Evolutionary conservation across 2,329 filamentous ascomycete species (phyloP), one percentile per base, ranked within the genome.

Genomic region (Aspergillus awamori): DNA sequence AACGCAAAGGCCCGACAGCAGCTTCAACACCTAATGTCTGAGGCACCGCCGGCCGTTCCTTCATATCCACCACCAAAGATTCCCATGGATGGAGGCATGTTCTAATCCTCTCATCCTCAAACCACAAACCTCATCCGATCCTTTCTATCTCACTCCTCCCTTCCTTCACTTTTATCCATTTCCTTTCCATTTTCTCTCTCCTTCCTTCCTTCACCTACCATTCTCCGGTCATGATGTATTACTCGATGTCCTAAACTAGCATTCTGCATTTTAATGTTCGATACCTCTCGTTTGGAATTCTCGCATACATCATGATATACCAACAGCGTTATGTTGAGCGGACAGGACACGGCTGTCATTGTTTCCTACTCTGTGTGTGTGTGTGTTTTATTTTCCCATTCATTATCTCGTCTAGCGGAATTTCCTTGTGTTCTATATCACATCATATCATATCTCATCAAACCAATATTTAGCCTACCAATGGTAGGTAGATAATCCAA

Each of bases 1-100:
- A 78, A 81, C 55, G 75, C 74, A 6, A 76, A 75, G 51, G 78
- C 80, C n/a, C 72, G 79, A 28, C 77, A 80, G 59, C 77, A 79
- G 57, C 69, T 73, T 15, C 70, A 77, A 62, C 26, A 28, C 15
- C 26, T 51, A 64, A 70, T 53, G 67, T 67, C 5, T 24, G 57
- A 22, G 45, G 67, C 66, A 51, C 63, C 69, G 3, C 72, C 75
- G 2, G 70, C 73, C 13, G 59, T 76, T n/a, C 72, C 75, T n/a
- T 64, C 72, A 20, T 69, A 73, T 28, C 70, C 72, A 20, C 72
- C 70, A 2, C 70, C 72, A 5, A 64, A 65, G 51, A 66, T 70
- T 30, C 74, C 66, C 54, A 74, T 66, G 63, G 74, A 72, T 59
- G 77, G 69, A 59, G 70, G 73, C 26, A 76, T 80, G 77, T 78